Percentiles rank a stretch among this genome's conserved stretches.
These are phyloP conservation scores for Podaxis mareebaensis DNA, from an alignment of 768 basidiomycete genomes.

Conservation along the genomic window DNA sequence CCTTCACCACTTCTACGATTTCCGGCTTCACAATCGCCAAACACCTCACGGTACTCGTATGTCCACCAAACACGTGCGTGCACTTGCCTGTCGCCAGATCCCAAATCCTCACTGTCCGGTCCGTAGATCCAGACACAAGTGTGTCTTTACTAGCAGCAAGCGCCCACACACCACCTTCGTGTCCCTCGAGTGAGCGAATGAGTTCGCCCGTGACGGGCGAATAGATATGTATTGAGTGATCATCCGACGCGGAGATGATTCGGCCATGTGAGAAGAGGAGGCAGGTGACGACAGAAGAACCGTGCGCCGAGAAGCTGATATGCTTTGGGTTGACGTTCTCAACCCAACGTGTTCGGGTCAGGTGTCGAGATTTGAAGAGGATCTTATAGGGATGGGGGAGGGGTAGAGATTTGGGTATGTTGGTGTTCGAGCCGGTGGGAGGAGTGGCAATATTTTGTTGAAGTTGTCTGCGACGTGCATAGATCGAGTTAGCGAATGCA, in stretches of 20 bases:
- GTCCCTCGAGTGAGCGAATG: constrained; percentile 76
- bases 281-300: constrained; percentile 91
- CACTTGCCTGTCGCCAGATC: constrained; percentile 77
- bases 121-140: constrained; percentile 90
- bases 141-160: constrained; percentile 86
- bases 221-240: constrained; percentile 95
- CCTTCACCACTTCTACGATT: constrained; percentile 71
- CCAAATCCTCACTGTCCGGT: constrained; percentile 93
- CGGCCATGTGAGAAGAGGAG: constrained; percentile 92
- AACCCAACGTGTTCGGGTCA: constrained; percentile 72
- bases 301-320: constrained; percentile 84
- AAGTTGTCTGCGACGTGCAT: constrained; percentile 54
- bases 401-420: constrained; percentile 52
- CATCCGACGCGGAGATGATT: constrained; percentile 96
- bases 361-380: constrained; percentile 54
- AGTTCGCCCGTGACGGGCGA: constrained; percentile 82
- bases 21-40: constrained; percentile 96
- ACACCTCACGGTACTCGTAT: constrained; percentile 95
- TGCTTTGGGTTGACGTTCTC: constrained; percentile 71
- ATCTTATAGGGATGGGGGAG: constrained; percentile 88
- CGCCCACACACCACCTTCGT: constrained; percentile 97
- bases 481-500: constrained; percentile 73
- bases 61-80: constrained; percentile 93
- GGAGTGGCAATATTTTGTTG: neutral
- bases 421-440: constrained; percentile 27